Evolutionary conservation across 2,329 filamentous ascomycete species (phyloP).

Genomic region (Harringtonia aguacate): DNA sequence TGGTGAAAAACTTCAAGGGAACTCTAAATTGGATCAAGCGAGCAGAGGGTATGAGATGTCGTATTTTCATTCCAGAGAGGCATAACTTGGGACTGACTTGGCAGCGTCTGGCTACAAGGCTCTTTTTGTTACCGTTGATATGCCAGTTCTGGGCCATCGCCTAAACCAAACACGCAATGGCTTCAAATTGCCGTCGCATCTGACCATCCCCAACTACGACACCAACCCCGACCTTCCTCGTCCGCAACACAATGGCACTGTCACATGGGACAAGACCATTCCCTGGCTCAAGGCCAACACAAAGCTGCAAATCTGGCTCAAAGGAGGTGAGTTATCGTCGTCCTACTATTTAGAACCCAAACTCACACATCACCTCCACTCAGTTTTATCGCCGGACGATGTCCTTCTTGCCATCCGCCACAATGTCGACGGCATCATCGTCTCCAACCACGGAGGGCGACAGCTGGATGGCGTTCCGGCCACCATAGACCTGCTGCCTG

Average conservation of each 20-base stretch:
- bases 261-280: background rate
- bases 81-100: background rate
- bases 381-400: conserved; percentile 21
- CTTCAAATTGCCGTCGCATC: conserved; percentile 18
- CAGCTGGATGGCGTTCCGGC: conserved; percentile 34
- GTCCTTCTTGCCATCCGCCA: conserved; percentile 25
- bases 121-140: conserved; percentile 42
- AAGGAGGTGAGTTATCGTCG: conserved; percentile 20
- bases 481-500: conserved; percentile 28
- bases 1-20: conserved; percentile 34
- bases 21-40: conserved; percentile 25
- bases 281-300: conserved; percentile 19
- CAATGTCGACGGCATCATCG: conserved; percentile 19
- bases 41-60: background rate
- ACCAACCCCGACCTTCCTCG: background rate
- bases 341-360: background rate
- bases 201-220: conserved; percentile 13
- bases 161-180: conserved; percentile 40
- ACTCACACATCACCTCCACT: background rate
- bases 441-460: conserved; percentile 35
- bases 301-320: conserved; percentile 36
- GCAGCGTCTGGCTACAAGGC: background rate
- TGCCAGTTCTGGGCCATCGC: conserved; percentile 38
- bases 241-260: background rate
- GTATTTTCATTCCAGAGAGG: no score